These are phyloP conservation scores for Cyclostephanos tholiformis DNA, from an alignment of 108 stramenopile genomes.

Conservation along the genomic window DNA sequence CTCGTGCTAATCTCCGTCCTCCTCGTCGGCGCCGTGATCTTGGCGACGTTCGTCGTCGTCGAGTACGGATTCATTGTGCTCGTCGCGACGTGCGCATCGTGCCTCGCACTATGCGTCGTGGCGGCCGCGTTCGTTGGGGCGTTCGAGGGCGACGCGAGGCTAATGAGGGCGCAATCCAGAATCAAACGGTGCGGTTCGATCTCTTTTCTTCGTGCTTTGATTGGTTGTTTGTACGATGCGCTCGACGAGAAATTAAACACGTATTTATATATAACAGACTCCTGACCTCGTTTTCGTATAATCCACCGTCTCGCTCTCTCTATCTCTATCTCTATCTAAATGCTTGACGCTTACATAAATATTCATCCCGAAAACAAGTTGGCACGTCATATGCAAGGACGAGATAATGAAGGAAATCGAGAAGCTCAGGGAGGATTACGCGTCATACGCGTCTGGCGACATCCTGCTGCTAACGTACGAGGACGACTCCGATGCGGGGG, in stretches of 20 bases:
- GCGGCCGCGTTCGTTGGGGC: conserved; percentile 17
- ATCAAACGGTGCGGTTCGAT: conserved; percentile 23
- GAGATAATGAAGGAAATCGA: conserved; percentile 37
- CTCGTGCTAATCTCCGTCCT: conserved; percentile 25
- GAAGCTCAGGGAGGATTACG: conserved; percentile 28
- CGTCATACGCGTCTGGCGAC: conserved; percentile 20
- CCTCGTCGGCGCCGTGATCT: conserved; percentile 12
- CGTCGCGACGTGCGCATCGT: conserved; percentile 15
- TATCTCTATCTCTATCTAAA: neutral
- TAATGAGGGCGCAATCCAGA: conserved; percentile 22
- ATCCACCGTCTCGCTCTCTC: too few relatives aligned
- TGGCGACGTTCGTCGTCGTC: conserved; percentile 15
- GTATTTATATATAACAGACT: too few relatives aligned
- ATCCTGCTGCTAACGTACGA: conserved; percentile 14
- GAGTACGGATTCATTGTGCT: conserved; percentile 35
- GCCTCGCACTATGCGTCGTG: conserved; percentile 14
- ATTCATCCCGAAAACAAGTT: too few relatives aligned
- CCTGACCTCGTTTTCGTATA: too few relatives aligned
- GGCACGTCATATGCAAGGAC: conserved; percentile 30
- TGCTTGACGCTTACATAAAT: too few relatives aligned
- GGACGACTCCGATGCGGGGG: neutral
- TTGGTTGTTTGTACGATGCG: neutral
- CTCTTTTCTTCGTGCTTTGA: neutral
- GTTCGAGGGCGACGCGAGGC: conserved; percentile 15
- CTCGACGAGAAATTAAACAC: too few relatives aligned